Conservation (phyloP, 2,329 filamentous ascomycete genomes). For the Aotearoamyces nothofagi region DNA sequence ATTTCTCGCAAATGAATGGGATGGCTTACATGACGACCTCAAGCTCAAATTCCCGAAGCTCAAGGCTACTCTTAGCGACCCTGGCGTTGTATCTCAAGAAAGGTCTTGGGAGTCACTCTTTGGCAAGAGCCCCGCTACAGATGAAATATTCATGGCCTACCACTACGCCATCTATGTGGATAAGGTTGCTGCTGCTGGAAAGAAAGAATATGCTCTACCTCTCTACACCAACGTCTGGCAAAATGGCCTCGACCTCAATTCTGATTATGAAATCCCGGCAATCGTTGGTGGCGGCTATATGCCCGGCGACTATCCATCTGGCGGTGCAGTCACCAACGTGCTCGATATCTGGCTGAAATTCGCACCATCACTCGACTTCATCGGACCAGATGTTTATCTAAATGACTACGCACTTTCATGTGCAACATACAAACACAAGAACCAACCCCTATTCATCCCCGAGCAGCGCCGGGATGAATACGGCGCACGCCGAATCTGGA, state of each 20-base stretch:
- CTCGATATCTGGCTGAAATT: conserved; percentile 29
- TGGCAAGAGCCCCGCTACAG: conserved; percentile 21
- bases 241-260: conserved; percentile 22
- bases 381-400: conserved; percentile 31
- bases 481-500: conserved; percentile 24
- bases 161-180: conserved; percentile 26
- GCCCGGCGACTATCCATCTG: conserved; percentile 31
- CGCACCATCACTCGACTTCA: conserved; percentile 28
- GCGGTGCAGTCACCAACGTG: conserved; percentile 25
- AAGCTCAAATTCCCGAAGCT: too few relatives aligned
- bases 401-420: conserved; percentile 26
- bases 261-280: conserved; percentile 19
- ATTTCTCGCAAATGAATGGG: conserved; percentile 15
- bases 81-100: not conserved
- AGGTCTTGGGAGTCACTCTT: conserved; percentile 24
- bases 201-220: conserved; percentile 24
- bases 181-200: conserved; percentile 25
- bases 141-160: conserved; percentile 33
- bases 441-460: conserved; percentile 30
- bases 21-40: conserved; percentile 16
- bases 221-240: conserved; percentile 31
- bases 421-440: conserved; percentile 24
- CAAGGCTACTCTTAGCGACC: conserved; percentile 4
- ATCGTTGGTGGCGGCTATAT: conserved; percentile 26
- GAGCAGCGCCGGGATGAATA: conserved; percentile 30